A percentile compares a stretch with the other conserved stretches of the same genome.
Evolutionary conservation across 306 rosid species (phyloP).

Genomic region (Biancaea sappan): DNA sequence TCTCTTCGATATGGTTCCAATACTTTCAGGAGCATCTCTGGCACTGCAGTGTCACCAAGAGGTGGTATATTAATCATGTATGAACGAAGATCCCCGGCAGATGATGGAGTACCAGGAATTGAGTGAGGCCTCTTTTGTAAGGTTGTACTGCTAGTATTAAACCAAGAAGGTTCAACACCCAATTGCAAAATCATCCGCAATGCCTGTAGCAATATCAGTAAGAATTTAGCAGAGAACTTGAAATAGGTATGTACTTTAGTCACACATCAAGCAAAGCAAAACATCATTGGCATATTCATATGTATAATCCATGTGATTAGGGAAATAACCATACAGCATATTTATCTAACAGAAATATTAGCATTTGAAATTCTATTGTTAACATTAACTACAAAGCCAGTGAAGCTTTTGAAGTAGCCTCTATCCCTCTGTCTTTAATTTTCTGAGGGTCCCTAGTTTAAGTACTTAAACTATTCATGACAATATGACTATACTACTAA

Average conservation of each 20-base stretch:
- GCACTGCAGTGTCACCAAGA: constrained; percentile 89
- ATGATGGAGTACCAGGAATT: constrained; percentile 72
- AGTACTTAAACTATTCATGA: neutral
- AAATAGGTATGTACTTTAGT: neutral
- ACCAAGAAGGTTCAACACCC: constrained; percentile 96
- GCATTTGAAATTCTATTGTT: neutral
- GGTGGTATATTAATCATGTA: constrained; percentile 73
- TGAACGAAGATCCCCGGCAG: constrained; percentile 76
- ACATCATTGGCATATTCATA: neutral
- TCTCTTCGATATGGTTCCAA: constrained; percentile 91
- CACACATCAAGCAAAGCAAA: neutral
- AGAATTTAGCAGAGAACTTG: constrained; percentile 20
- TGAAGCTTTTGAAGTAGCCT: neutral
- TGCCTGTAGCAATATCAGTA: constrained; percentile 60
- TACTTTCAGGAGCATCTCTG: constrained; percentile 91
- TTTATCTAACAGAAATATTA: neutral
- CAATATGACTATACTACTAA: neutral
- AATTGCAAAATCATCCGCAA: constrained; percentile 90
- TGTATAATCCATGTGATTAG: neutral
- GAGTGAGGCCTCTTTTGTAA: constrained; percentile 77
- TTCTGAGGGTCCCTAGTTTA: neutral
- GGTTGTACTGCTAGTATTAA: constrained; percentile 80
- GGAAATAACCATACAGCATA: neutral
- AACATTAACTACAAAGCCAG: neutral
- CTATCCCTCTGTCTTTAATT: neutral